A percentile compares a stretch with the other conserved stretches of the same genome.
phyloP scores from a whole-genome alignment of 345 rosid genomes.

The Clausena lansium region DNA sequence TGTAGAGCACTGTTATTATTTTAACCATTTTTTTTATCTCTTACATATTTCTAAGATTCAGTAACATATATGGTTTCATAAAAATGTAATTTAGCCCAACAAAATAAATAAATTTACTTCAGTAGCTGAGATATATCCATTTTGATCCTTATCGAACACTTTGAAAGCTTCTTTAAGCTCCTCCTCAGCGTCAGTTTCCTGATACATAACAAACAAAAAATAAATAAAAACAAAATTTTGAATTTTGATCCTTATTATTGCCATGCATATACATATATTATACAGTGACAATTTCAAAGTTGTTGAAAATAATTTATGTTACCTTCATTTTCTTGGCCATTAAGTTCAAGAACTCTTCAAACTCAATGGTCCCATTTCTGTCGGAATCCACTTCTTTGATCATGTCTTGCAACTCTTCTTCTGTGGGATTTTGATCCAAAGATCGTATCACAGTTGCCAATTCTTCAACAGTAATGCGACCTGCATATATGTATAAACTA shows the following conservation, averaged over 20 bases:
- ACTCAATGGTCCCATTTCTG: slow-evolving; percentile 72
- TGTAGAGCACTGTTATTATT: background rate
- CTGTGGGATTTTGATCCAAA: slow-evolving; percentile 69
- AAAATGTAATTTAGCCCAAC: background rate
- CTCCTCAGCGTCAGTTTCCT: slow-evolving; percentile 76
- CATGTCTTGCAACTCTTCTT: slow-evolving; percentile 72
- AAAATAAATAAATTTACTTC: slow-evolving; percentile 44
- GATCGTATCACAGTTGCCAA: slow-evolving; percentile 72
- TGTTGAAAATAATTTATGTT: background rate
- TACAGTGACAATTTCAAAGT: background rate
- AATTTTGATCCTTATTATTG: background rate
- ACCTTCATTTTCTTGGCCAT: slow-evolving; percentile 78
- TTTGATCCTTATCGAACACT: slow-evolving; percentile 86
- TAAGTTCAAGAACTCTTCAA: slow-evolving; percentile 64
- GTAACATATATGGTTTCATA: background rate
- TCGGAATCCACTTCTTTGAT: slow-evolving; percentile 67
- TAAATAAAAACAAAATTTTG: background rate
- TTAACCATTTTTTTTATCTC: no score
- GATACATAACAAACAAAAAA: background rate
- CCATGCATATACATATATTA: background rate
- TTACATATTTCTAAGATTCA: background rate
- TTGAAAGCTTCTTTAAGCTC: slow-evolving; percentile 85
- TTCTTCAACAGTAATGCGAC: slow-evolving; percentile 73
- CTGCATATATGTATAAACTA: slow-evolving; percentile 15
- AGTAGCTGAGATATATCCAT: slow-evolving; percentile 74